Base-by-base conservation (phyloP, 2,329 filamentous ascomycete genomes). In the Venturia carpophila region DNA sequence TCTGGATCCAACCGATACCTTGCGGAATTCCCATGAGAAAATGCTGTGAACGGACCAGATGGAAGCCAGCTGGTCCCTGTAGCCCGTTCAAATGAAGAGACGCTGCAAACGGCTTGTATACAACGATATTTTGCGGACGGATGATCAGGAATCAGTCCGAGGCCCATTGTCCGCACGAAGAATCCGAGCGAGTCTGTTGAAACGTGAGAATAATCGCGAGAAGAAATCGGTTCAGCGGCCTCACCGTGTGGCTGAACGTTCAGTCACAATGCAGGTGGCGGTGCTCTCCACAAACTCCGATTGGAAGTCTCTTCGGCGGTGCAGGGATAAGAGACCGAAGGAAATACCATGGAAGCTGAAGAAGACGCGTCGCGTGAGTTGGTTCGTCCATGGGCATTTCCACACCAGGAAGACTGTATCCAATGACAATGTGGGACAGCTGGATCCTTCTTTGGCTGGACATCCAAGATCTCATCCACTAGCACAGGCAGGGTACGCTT, bases 361-460 rank as follows among this genome's bases (percentile, higher is more conserved):
- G 24, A 45, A 43, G 27, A 43, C 60, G 60, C 60, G 60, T 45
- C 42, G 42, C 37, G 60, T 21, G 13, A 17, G n/a, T 24, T 61
- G 21, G n/a, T 61, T 58, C 52, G 52, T 37, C 19, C 30, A 58
- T 58, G 52, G 30, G 52, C 52, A 58, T 37, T 58, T 58, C 52
- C 21, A 58, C 30, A 58, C 52, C 30, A 10, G 27, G 42, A 45
- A 42, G 43, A 1, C 10, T 15, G 39, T n/a, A 45, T 27, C 60
- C 60, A 61, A 61, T 61, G 60, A 27, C 7, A 45, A 45, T 45
- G 43, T 7, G 60, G 21, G 37, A 61, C 17, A 3, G 52, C 2
- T 58, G 52, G 30, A 58, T 37, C 27, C 52, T 21, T 58, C 37
- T 58, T 37, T 27, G 52, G 37, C 37, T 37, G 52, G 52, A 4